Evolutionary conservation across 495 filamentous ascomycete species (phyloP).

Genomic region (Eremomyces bilateralis): DNA sequence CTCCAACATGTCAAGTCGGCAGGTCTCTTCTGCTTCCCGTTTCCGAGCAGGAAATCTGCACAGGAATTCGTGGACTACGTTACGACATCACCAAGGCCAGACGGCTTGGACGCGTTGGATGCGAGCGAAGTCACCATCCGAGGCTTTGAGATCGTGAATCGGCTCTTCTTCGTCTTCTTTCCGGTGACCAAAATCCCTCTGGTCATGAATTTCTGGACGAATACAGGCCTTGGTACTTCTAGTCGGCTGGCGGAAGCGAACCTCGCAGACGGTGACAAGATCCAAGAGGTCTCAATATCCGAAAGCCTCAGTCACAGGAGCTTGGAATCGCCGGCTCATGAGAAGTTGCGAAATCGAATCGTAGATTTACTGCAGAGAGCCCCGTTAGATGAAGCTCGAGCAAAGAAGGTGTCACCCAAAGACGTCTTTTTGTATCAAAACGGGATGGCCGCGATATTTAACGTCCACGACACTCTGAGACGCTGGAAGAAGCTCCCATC

Average conservation of each 20-base stretch:
- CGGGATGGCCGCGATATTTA: constrained; percentile 18
- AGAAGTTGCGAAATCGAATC: neutral
- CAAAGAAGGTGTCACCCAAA: constrained; percentile 3
- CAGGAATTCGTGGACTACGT: neutral
- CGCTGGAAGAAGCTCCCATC: neutral
- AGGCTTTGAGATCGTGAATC: neutral
- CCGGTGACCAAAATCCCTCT: neutral
- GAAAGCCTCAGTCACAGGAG: neutral
- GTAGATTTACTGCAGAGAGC: neutral
- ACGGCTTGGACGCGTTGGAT: neutral
- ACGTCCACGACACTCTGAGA: constrained; percentile 8
- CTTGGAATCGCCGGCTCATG: neutral
- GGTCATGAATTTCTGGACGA: neutral
- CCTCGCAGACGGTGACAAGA: neutral
- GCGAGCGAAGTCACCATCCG: neutral
- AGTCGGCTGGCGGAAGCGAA: neutral
- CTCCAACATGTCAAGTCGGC: neutral
- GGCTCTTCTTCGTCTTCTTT: neutral
- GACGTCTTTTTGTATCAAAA: constrained; percentile 20
- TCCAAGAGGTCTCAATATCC: neutral
- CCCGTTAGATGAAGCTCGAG: neutral
- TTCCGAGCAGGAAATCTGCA: neutral
- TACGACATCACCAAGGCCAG: neutral
- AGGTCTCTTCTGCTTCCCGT: neutral
- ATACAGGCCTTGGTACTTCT: neutral